Evolutionary conservation across 768 basidiomycete genomes (phyloP).

Genomic region (Russula lepida): DNA sequence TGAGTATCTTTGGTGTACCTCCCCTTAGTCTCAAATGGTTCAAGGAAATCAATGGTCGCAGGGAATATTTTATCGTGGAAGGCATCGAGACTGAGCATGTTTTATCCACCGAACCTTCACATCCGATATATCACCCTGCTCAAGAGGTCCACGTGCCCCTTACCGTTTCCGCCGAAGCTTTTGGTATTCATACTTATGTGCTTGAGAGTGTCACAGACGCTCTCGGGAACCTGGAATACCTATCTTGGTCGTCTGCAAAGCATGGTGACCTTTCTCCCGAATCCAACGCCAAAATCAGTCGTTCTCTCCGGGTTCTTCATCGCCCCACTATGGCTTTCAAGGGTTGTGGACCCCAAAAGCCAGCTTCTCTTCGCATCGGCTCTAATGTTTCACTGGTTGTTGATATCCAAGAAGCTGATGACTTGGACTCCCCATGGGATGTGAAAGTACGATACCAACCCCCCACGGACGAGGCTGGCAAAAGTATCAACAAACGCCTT

Average conservation of each 20-base stretch:
- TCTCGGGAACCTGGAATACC: slow-evolving; percentile 52
- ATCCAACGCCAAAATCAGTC: slow-evolving; percentile 40
- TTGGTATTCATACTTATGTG: slow-evolving; percentile 63
- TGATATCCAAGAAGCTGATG: slow-evolving; percentile 44
- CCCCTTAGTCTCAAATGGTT: slow-evolving; percentile 74
- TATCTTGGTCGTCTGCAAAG: slow-evolving; percentile 10
- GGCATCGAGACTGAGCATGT: slow-evolving; percentile 63
- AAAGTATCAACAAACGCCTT: slow-evolving; percentile 32
- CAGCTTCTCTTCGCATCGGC: slow-evolving; percentile 64
- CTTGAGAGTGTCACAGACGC: slow-evolving; percentile 81
- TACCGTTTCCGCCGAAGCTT: slow-evolving; percentile 48
- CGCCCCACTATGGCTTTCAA: slow-evolving; percentile 67
- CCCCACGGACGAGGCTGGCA: slow-evolving; percentile 31
- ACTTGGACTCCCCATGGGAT: slow-evolving; percentile 62
- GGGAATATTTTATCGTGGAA: slow-evolving; percentile 71
- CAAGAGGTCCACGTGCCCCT: slow-evolving; percentile 63
- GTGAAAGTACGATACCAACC: slow-evolving; percentile 58
- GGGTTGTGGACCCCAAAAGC: slow-evolving; percentile 60
- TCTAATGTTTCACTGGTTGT: slow-evolving; percentile 52
- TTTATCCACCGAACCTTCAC: slow-evolving; percentile 25
- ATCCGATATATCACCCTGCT: slow-evolving; percentile 29
- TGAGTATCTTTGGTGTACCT: slow-evolving; percentile 64
- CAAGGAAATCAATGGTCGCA: slow-evolving; percentile 54
- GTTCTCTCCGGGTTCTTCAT: slow-evolving; percentile 62
- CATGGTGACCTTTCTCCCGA: slow-evolving; percentile 22